Evolutionary conservation across 2,329 filamentous ascomycete species (phyloP).

Genomic region (Penicillium sp.): DNA sequence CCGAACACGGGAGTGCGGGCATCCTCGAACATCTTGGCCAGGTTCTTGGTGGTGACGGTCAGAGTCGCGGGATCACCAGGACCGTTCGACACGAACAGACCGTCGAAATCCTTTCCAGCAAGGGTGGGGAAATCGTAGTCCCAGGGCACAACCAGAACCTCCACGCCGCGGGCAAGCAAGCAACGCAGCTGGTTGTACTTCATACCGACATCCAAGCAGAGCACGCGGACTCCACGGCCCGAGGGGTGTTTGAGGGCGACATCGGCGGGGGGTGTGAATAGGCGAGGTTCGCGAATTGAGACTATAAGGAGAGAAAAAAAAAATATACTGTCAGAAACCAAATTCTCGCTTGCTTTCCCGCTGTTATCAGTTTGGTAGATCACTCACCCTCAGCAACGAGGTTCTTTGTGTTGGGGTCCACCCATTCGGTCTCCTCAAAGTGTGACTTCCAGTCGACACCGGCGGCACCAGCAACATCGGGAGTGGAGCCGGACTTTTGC

Average conservation of each 20-base stretch:
- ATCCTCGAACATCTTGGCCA: constrained; percentile 72
- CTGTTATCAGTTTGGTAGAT: background rate
- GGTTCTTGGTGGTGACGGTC: constrained; percentile 72
- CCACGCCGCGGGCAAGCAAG: constrained; percentile 84
- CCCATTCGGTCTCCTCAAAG: constrained; percentile 84
- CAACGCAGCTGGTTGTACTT: constrained; percentile 98
- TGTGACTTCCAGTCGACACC: constrained; percentile 52
- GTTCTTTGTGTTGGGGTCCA: constrained; percentile 89
- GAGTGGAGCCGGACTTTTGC: constrained; percentile 56
- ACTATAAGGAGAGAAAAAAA: constrained; percentile 56
- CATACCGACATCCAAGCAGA: constrained; percentile 94
- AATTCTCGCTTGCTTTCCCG: constrained; percentile 29
- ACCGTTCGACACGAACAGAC: constrained; percentile 96
- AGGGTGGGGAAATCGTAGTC: constrained; percentile 83
- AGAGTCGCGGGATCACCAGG: constrained; percentile 92
- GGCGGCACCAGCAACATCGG: constrained; percentile 43
- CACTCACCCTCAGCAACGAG: constrained; percentile 87
- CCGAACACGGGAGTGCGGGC: constrained; percentile 87
- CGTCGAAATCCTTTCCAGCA: constrained; percentile 82
- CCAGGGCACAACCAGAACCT: constrained; percentile 94
- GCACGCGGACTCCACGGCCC: constrained; percentile 79
- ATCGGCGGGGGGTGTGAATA: constrained; percentile 73
- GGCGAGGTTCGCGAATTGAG: constrained; percentile 79
- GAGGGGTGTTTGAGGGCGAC: constrained; percentile 80
- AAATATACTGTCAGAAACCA: constrained; percentile 23